A percentile compares a stretch with the other conserved stretches of the same genome.
These are phyloP conservation scores for Alternaria conjuncta DNA, from an alignment of 2,329 filamentous ascomycete genomes.

Conservation along the genomic window DNA sequence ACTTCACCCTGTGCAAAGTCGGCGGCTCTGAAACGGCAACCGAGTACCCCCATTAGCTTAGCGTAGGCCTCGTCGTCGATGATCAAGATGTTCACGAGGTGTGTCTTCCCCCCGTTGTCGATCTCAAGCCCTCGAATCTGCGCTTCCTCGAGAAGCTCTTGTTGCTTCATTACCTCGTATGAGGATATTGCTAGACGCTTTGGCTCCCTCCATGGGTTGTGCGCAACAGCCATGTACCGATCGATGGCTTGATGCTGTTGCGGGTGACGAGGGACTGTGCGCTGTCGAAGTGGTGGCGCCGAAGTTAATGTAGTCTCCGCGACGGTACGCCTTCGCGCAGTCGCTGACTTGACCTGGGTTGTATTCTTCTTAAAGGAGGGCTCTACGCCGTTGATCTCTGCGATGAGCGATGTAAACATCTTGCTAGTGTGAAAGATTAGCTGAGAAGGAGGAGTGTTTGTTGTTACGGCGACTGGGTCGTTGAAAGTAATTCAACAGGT, in stretches of 20 bases:
- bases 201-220: background rate
- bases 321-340: background rate
- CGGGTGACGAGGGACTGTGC: background rate
- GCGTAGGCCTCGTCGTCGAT: background rate
- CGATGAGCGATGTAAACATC: background rate
- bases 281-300: background rate
- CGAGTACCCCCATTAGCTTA: background rate
- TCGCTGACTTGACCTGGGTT: background rate
- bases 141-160: background rate
- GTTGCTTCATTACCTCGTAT: background rate
- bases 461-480: no score
- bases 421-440: background rate
- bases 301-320: background rate
- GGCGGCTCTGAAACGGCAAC: background rate
- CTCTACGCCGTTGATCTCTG: background rate
- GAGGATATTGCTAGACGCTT: background rate
- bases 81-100: background rate
- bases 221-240: no score
- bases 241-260: background rate
- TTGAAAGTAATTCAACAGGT: background rate
- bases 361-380: background rate
- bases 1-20: background rate
- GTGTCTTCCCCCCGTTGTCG: background rate
- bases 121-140: background rate
- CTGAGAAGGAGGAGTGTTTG: no score